These are phyloP conservation scores for Pestalotiopsis sp. DNA, from an alignment of 2,329 filamentous ascomycete genomes.

Conservation along the genomic window DNA sequence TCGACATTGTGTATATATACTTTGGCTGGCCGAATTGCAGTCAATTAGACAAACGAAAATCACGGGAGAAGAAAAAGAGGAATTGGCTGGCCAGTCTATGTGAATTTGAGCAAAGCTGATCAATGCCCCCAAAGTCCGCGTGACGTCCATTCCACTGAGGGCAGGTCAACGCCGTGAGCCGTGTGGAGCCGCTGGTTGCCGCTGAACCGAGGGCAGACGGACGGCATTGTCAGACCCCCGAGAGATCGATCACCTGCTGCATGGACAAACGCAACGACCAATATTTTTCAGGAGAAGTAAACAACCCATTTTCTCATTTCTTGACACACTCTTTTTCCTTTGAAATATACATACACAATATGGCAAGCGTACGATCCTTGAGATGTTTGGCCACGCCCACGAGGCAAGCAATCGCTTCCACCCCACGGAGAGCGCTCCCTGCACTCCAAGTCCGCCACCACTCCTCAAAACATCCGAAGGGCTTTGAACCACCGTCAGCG, in stretches of 20 bases:
- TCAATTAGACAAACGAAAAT: constrained; percentile 17
- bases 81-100: constrained; percentile 15
- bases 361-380: constrained; percentile 44
- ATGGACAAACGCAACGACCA: neutral
- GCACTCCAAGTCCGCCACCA: constrained; percentile 45
- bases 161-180: constrained; percentile 19
- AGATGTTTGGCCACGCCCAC: constrained; percentile 39
- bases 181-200: constrained; percentile 23
- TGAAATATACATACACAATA: constrained; percentile 23
- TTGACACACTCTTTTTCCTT: neutral
- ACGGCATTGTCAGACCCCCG: constrained; percentile 4
- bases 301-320: neutral
- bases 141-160: constrained; percentile 26
- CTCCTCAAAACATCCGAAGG: constrained; percentile 65
- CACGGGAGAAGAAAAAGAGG: constrained; percentile 18
- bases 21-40: constrained; percentile 15
- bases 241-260: neutral
- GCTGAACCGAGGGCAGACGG: constrained; percentile 13
- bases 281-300: neutral
- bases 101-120: neutral
- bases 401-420: constrained; percentile 12
- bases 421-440: constrained; percentile 17
- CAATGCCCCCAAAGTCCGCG: constrained; percentile 13
- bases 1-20: constrained; percentile 44
- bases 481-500: constrained; percentile 69